Conservation (phyloP, 2,329 filamentous ascomycete species). For the Lecanoromycetidae sp. region DNA sequence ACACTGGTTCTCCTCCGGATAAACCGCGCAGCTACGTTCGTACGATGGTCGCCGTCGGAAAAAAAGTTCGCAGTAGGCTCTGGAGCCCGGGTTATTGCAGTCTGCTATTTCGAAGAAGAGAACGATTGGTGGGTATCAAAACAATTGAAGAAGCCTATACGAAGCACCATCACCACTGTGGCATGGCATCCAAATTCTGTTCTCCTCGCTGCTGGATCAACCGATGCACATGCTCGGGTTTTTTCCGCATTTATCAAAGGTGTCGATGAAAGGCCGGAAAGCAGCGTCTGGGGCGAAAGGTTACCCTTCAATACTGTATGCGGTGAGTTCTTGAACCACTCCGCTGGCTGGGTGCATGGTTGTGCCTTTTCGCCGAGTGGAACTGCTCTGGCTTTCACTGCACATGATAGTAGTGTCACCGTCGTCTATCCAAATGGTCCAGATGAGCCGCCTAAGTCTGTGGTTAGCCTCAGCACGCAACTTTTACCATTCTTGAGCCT, state of each 20-base stretch:
- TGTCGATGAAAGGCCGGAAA: conserved; percentile 71
- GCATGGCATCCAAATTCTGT: conserved; percentile 98
- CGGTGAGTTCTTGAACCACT: conserved; percentile 90
- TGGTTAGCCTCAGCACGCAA: conserved; percentile 80
- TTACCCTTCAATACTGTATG: conserved; percentile 97
- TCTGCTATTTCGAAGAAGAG: conserved; percentile 98
- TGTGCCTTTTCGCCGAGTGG: conserved; percentile 88
- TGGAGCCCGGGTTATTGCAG: conserved; percentile 83
- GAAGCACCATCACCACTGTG: conserved; percentile 88
- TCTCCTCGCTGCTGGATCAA: conserved; percentile 86
- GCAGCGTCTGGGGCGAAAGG: conserved; percentile 85
- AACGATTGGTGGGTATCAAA: conserved; percentile 99
- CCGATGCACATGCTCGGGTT: conserved; percentile 89
- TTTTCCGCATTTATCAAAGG: conserved; percentile 96
- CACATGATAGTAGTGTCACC: conserved; percentile 92
- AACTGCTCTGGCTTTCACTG: conserved; percentile 82
- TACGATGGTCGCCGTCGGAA: conserved; percentile 93
- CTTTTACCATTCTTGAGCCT: conserved; percentile 84
- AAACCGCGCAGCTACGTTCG: conserved; percentile 90
- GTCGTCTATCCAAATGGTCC: conserved; percentile 88
- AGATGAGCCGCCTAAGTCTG: conserved; percentile 80
- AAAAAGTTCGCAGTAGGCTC: conserved; percentile 96
- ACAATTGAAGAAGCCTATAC: conserved; percentile 97
- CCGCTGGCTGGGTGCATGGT: conserved; percentile 90
- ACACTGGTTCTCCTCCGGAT: conserved; percentile 94